phyloP scores from a whole-genome alignment of 345 rosid genomes.

The Turritis glabra region DNA sequence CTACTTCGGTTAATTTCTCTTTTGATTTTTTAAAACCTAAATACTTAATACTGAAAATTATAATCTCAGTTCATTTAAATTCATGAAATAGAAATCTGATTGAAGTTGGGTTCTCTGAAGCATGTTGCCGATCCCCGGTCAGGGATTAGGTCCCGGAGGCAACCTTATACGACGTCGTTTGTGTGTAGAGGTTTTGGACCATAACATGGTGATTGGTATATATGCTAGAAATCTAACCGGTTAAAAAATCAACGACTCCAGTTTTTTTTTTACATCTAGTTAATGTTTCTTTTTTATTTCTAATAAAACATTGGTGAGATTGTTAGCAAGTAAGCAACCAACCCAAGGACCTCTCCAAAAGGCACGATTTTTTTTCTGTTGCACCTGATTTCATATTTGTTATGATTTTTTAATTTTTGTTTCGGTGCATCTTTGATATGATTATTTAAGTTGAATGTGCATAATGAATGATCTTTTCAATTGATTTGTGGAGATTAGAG shows the following conservation, averaged over 20 bases:
- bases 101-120: background rate
- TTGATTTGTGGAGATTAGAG: background rate
- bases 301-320: background rate
- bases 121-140: slow-evolving; percentile 64
- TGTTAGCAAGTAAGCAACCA: background rate
- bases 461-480: background rate
- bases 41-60: no score
- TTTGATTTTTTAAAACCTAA: no score
- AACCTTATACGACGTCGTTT: slow-evolving; percentile 46
- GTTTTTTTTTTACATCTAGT: no score
- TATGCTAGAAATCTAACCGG: background rate
- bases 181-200: slow-evolving; percentile 6
- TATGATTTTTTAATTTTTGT: no score
- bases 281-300: no score
- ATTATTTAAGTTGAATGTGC: background rate
- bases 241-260: no score
- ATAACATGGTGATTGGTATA: no score
- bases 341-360: background rate
- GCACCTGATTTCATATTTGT: background rate
- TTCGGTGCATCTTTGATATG: background rate
- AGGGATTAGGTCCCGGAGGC: slow-evolving; percentile 68
- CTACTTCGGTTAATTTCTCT: no score
- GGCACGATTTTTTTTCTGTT: no score
- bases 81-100: background rate
- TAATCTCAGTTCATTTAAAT: background rate